Evolutionary conservation across 2,329 filamentous ascomycete genomes (phyloP).

Genomic region (Graphiopsis chlorocephala): DNA sequence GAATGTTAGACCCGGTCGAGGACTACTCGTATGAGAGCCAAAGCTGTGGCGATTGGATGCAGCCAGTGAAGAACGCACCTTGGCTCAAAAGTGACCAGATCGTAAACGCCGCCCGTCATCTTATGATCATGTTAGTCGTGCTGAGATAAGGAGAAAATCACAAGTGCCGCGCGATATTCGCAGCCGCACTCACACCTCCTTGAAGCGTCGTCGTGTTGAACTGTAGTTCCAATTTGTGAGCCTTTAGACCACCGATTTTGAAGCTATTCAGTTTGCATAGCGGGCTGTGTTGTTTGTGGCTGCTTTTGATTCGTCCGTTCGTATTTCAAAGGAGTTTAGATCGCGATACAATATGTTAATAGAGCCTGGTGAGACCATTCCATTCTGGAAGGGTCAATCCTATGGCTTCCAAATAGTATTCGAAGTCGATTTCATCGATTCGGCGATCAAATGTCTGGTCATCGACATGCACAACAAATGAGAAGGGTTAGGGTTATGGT

Average conservation of each 20-base stretch:
- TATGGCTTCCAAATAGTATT: background rate
- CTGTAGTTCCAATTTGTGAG: background rate
- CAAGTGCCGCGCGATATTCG: background rate
- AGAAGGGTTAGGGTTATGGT: background rate
- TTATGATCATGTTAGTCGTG: background rate
- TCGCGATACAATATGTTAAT: background rate
- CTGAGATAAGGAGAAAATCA: background rate
- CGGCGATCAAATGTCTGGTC: background rate
- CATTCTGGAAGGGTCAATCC: background rate
- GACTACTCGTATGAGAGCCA: background rate
- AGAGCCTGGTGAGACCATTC: background rate
- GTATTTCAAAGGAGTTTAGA: background rate
- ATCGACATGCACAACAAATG: background rate
- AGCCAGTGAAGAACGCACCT: background rate
- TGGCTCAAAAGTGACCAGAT: background rate
- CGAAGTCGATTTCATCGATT: background rate
- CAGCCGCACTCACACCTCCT: background rate
- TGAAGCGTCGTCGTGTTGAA: background rate
- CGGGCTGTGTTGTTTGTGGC: background rate
- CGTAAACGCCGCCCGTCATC: background rate
- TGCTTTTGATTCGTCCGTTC: background rate
- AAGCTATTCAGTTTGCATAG: background rate
- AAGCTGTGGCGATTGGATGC: background rate
- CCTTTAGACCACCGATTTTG: no score
- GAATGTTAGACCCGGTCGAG: background rate